phyloP scores from a whole-genome alignment of 257 asterid genomes.

The Lantana camara region DNA sequence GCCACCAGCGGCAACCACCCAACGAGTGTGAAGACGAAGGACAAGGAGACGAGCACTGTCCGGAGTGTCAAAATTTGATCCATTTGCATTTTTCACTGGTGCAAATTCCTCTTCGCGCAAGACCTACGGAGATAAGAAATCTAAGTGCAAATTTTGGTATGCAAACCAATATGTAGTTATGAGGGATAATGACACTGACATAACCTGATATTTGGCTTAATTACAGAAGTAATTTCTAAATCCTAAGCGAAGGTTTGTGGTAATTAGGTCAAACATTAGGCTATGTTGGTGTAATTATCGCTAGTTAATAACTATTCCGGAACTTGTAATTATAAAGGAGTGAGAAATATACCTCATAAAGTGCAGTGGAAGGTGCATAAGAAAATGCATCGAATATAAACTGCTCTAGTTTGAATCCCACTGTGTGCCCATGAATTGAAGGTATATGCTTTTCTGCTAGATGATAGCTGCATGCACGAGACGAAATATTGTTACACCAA shows the following conservation, averaged over 20 bases:
- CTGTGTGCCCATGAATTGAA: constrained; percentile 77
- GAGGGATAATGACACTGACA: too few relatives aligned
- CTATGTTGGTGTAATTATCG: too few relatives aligned
- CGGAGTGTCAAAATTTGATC: constrained; percentile 91
- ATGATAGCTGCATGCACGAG: constrained; percentile 68
- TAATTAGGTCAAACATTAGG: too few relatives aligned
- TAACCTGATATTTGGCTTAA: too few relatives aligned
- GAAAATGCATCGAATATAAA: constrained; percentile 97
- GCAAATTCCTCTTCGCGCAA: constrained; percentile 97
- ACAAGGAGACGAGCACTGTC: constrained; percentile 89
- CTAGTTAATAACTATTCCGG: too few relatives aligned
- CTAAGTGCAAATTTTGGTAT: background rate
- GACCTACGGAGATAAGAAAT: constrained; percentile 43
- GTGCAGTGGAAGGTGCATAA: constrained; percentile 86
- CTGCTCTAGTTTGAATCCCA: constrained; percentile 88
- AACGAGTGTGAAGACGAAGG: constrained; percentile 91
- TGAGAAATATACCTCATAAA: constrained; percentile 68
- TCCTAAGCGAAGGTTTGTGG: too few relatives aligned
- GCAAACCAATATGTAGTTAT: too few relatives aligned
- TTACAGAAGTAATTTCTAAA: too few relatives aligned
- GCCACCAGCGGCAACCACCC: constrained; percentile 99
- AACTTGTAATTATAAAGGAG: background rate
- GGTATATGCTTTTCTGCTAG: constrained; percentile 89
- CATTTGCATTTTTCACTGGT: constrained; percentile 91
- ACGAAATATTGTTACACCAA: constrained; percentile 20